Base-by-base conservation (phyloP, 2,329 filamentous ascomycete species). In the Aspergillus neoniger region DNA sequence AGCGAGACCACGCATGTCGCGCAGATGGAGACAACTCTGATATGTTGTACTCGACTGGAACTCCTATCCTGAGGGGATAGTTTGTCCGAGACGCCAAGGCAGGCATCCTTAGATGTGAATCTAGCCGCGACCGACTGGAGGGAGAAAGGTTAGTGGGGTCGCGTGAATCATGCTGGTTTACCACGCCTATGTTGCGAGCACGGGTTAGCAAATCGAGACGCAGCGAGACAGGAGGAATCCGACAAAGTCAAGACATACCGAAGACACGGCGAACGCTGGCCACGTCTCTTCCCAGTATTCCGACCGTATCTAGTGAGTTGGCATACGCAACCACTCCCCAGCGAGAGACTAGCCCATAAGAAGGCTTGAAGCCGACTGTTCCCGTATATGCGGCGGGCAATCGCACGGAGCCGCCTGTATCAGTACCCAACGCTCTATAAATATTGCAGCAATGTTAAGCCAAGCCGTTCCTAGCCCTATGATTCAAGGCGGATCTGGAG, bases 261-360 rank as follows among this genome's bases (percentile, higher is more conserved):
- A 84, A 88, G 7, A 88, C 71, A 44, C 80, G 71, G 41, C 80
- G 78, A 5, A 90, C 82, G 2, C 71, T 73, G n/a, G 71, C 74
- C 0, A 86, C 85, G 3, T 79, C 80, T 50, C 74, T 78, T 0
- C 88, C 87, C 47, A 96, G 67, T 3, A 96, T 82, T 0, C 93
- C 93, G 8, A 97, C 91, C 0, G 93, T 96, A 72, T 97, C 93
- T 8, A 97, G 80, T 2, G 91, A 96, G 74, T 97, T 96, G 8
- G 93, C 93, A 73, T 97, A 97, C 14, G 92, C 89, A 53, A 97
- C 86, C 2, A 97, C 91, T 1, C 93, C 93, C 81, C 88, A 91
- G 61, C 93, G 84, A 48, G 91, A 96, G 30, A 97, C 76, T 78
- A 94, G 84, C 15, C 93, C 93, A 72, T 97, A 97, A 28, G 91